Conservation (phyloP, 768 basidiomycete genomes). For the Lentinula lateritia region DNA sequence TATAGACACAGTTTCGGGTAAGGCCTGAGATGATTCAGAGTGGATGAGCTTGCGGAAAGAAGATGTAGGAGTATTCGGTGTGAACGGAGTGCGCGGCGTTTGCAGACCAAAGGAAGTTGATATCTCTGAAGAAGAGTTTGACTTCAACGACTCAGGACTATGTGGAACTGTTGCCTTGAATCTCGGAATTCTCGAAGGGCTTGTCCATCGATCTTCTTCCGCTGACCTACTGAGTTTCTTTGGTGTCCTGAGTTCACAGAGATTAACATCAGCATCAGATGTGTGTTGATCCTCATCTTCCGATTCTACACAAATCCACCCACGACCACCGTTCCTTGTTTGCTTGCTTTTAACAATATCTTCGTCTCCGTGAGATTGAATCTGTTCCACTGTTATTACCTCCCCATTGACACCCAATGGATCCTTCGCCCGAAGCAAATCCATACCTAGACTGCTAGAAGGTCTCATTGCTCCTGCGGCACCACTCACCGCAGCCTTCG, state of each 20-base stretch:
- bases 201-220: not conserved
- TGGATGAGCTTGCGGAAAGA: not conserved
- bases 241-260: not conserved
- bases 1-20: not conserved
- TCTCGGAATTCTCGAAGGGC: not conserved
- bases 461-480: not conserved
- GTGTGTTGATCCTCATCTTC: not conserved
- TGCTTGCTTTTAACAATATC: not conserved
- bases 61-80: not conserved
- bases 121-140: not conserved
- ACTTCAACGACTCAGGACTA: not conserved
- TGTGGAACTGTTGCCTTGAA: not conserved
- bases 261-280: not conserved
- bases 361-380: not conserved
- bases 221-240: not conserved
- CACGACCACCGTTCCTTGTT: not conserved
- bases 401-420: not conserved
- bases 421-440: not conserved
- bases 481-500: not conserved
- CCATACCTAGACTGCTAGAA: not conserved
- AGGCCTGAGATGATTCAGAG: not conserved
- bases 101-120: not conserved
- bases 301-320: not conserved
- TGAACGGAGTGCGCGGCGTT: not conserved
- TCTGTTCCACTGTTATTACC: no score